phyloP scores from a whole-genome alignment of 208 protist species.

The Acanthamoeba culbertsoni region DNA sequence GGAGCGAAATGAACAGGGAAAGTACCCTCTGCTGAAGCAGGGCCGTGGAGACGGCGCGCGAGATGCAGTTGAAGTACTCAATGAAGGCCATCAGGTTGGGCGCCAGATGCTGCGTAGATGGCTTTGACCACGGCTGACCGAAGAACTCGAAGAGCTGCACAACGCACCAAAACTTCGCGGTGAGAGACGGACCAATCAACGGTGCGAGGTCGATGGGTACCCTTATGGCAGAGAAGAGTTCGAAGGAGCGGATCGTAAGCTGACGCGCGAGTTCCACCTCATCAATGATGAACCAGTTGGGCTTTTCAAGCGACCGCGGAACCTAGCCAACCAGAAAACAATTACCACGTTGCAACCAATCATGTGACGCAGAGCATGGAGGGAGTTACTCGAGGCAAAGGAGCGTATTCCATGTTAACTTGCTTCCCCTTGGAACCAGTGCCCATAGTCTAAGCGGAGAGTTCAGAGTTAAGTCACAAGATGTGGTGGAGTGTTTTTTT shows the following conservation, averaged over 20 bases:
- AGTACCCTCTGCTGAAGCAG: conserved; percentile 41
- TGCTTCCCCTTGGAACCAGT: background rate
- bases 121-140: conserved; percentile 55
- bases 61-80: conserved; percentile 61
- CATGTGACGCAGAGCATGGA: background rate
- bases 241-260: conserved; percentile 49
- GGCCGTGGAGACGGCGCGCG: conserved; percentile 30
- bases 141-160: conserved; percentile 48
- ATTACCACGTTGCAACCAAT: background rate
- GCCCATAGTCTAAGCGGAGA: conserved; percentile 58
- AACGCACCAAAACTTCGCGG: too few species aligned
- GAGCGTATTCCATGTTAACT: background rate
- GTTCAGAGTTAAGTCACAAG: too few species aligned
- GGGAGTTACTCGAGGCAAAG: background rate
- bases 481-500: background rate
- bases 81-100: conserved; percentile 59
- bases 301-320: background rate
- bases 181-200: too few species aligned
- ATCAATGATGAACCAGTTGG: conserved; percentile 38
- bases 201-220: background rate
- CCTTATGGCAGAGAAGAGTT: conserved; percentile 43
- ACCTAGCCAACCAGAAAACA: background rate
- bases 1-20: background rate
- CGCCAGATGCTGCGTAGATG: conserved; percentile 28
- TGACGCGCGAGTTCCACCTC: conserved; percentile 48